Evolutionary conservation across 257 asterid genomes (phyloP).

Genomic region (Osmanthus fragrans): DNA sequence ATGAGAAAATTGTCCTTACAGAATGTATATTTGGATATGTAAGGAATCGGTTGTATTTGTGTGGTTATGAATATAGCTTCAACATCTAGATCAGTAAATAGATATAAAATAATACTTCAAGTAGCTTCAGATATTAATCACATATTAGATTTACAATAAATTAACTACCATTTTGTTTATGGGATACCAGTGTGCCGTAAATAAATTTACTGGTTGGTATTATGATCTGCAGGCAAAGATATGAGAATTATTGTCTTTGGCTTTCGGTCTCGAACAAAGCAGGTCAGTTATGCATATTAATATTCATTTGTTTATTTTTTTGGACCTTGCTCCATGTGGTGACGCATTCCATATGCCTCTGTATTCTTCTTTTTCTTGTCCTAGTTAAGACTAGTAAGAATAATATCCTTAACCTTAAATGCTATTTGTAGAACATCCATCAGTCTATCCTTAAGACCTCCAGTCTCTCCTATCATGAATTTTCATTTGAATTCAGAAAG

Average conservation of each 20-base stretch:
- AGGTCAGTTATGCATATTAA: constrained; percentile 54
- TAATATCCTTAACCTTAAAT: constrained; percentile 1
- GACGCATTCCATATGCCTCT: neutral
- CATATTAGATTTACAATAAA: neutral
- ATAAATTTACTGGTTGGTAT: constrained; percentile 17
- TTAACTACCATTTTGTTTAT: constrained; percentile 11
- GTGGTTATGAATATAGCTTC: neutral
- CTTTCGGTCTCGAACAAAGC: constrained; percentile 91
- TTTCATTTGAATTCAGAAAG: neutral
- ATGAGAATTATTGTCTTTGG: constrained; percentile 93
- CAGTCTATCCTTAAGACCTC: neutral
- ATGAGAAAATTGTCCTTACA: neutral
- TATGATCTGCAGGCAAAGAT: constrained; percentile 76
- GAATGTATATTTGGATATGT: neutral
- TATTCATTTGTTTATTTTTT: constrained; percentile 20
- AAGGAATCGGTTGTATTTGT: neutral
- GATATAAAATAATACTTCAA: neutral
- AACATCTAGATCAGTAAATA: neutral
- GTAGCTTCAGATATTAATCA: neutral
- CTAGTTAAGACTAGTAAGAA: constrained; percentile 12
- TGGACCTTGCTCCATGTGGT: constrained; percentile 14
- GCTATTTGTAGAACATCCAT: neutral
- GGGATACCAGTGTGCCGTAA: constrained; percentile 7
- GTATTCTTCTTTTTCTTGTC: constrained; percentile 19
- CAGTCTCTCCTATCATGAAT: neutral